Evolutionary conservation across 257 asterid genomes (phyloP), one percentile per base, ranked within the genome.

Genomic region (Salvia rosmarinus): DNA sequence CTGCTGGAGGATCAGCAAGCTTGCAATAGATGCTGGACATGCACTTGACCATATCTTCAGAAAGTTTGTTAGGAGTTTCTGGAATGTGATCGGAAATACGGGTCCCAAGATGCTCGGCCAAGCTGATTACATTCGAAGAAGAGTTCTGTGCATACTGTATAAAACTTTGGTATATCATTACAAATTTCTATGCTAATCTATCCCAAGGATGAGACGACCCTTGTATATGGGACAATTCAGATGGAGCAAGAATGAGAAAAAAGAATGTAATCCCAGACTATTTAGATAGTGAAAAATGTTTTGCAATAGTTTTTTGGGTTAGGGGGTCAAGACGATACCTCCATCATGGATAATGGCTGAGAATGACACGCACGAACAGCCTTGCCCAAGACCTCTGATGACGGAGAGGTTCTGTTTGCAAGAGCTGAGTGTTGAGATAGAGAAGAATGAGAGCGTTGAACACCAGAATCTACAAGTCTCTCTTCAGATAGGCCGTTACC

Each of bases 31-130:
- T 88, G 49, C 83, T 79, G 78, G 88, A 85, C 90, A 95, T 90
- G 84, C 96, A 95, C 81, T 84, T 95, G 43, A 95, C 84, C 98
- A 95, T 95, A 25, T 95, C 99, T 85, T 95, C 98, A 9, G 99
- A 92, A 54, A 95, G 87, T 78, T 76, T 88, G 80, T 86, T 95
- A 4, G 98, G 97, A 32, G 98, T 81, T 46, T 86, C 98, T 7
- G 87, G 87, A 72, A 89, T 47, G 46, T 87, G 98, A 83, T 92
- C 99, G 0, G 95, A 86, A 61, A 92, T 88, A 34, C 91, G 85
- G 39, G 98, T 87, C 46, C 96, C 97, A 19, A 95, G 95, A 86
- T 92, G 96, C 88, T 92, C 98, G 1, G 98, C 99, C 77, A 95
- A 80, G 78, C 97, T 90, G 80, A 88, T 88, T 44, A 92, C 79